Evolutionary conservation across 2,329 filamentous ascomycete genomes (phyloP).

Genomic region (Trichoderma harzianum): DNA sequence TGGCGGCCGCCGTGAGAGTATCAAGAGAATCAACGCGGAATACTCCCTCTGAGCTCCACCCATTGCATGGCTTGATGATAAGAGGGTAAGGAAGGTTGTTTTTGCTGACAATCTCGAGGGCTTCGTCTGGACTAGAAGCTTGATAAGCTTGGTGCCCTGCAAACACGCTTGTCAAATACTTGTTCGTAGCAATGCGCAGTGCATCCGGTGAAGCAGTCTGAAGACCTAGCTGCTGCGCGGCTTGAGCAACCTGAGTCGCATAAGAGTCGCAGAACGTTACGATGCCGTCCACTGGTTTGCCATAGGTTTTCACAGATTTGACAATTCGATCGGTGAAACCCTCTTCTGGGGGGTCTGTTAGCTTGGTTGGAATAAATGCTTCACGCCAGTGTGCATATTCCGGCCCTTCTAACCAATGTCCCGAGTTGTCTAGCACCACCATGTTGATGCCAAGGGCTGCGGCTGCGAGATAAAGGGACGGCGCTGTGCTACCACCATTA

Average conservation of each 20-base stretch:
- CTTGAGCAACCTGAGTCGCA: neutral
- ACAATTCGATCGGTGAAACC: neutral
- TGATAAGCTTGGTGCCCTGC: slow-evolving; percentile 13
- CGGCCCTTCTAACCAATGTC: slow-evolving; percentile 11
- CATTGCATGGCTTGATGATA: slow-evolving; percentile 12
- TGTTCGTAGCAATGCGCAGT: slow-evolving; percentile 13
- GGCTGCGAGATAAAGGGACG: neutral
- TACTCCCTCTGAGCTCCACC: slow-evolving; percentile 21
- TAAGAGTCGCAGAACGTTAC: slow-evolving; percentile 14
- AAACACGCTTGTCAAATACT: slow-evolving; percentile 15
- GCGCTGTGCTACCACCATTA: neutral
- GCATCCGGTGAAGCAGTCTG: slow-evolving; percentile 2
- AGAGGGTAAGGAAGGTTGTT: slow-evolving; percentile 12
- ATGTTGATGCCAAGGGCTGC: neutral
- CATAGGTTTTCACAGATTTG: neutral
- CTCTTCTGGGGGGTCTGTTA: slow-evolving; percentile 9
- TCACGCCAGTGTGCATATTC: slow-evolving; percentile 17
- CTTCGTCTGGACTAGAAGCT: neutral
- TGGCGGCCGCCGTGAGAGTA: neutral
- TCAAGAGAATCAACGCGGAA: slow-evolving; percentile 19
- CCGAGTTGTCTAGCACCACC: neutral
- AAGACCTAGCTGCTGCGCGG: slow-evolving; percentile 10
- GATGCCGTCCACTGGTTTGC: slow-evolving; percentile 17
- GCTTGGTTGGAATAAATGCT: slow-evolving; percentile 12
- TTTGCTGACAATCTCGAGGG: neutral